These are phyloP conservation scores for Pichia sp. DNA, from an alignment of 1,139 yeast species.

Conservation along the genomic window DNA sequence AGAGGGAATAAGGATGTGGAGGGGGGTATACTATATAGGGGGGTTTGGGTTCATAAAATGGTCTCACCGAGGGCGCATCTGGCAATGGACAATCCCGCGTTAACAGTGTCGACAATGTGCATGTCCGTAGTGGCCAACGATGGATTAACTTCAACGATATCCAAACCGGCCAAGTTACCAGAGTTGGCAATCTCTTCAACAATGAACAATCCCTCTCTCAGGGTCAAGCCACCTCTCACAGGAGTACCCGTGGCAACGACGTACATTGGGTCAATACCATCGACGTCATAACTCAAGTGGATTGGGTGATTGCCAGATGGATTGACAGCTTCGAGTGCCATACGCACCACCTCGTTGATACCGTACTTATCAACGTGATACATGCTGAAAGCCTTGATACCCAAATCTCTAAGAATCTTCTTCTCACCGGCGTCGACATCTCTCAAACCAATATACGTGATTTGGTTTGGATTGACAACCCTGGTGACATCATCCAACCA, in stretches of 20 bases:
- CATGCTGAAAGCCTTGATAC: constrained; percentile 89
- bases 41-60: constrained; percentile 32
- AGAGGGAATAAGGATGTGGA: too few species aligned
- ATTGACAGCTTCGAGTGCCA: constrained; percentile 78
- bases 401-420: constrained; percentile 58
- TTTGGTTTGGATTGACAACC: constrained; percentile 56
- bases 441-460: constrained; percentile 91
- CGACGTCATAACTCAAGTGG: constrained; percentile 92
- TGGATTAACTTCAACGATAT: constrained; percentile 93
- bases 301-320: constrained; percentile 72
- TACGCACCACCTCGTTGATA: constrained; percentile 82
- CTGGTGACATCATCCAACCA: constrained; percentile 60
- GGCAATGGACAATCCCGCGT: constrained; percentile 86
- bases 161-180: constrained; percentile 79
- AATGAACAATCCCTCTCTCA: constrained; percentile 88
- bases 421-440: constrained; percentile 90
- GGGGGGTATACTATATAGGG: neutral
- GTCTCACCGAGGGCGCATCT: constrained; percentile 95
- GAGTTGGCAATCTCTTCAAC: constrained; percentile 90
- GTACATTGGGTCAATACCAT: constrained; percentile 88
- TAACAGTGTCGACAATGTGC: constrained; percentile 77
- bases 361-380: constrained; percentile 94
- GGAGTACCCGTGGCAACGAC: constrained; percentile 99
- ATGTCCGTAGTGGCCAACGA: constrained; percentile 71
- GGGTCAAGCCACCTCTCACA: constrained; percentile 90